phyloP scores from a whole-genome alignment of 2,329 filamentous ascomycete species.

The Trichoderma sp. region DNA sequence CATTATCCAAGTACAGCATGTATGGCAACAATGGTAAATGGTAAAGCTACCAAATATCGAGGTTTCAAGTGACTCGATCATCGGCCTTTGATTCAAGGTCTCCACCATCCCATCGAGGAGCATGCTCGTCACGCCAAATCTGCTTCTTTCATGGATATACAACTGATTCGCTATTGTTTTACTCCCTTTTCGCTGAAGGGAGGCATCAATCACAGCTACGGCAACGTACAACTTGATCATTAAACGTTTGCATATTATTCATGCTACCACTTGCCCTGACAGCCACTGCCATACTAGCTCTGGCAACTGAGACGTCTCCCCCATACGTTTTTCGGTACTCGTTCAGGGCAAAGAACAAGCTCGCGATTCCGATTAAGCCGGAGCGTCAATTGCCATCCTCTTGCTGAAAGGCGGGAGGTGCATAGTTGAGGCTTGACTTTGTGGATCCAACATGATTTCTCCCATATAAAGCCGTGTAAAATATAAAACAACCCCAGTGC shows the following conservation, averaged over 20 bases:
- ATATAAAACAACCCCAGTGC: not conserved
- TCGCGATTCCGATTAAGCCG: constrained; percentile 95
- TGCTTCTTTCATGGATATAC: not conserved
- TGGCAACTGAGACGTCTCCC: constrained; percentile 63
- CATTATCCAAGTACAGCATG: not conserved
- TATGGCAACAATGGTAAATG: not conserved
- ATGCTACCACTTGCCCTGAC: constrained; percentile 50
- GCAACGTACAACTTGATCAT: not conserved
- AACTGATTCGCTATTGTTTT: not conserved
- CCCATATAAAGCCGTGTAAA: not conserved
- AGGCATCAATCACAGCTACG: not conserved
- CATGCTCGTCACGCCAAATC: not conserved
- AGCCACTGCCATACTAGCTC: constrained; percentile 48
- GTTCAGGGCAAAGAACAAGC: constrained; percentile 77
- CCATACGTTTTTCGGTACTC: constrained; percentile 79
- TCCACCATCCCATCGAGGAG: not conserved
- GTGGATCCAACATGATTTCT: constrained; percentile 69
- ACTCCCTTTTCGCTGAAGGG: not conserved
- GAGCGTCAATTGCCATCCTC: constrained; percentile 87
- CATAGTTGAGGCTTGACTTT: constrained; percentile 97
- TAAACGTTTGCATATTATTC: not conserved
- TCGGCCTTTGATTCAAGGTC: constrained; percentile 5
- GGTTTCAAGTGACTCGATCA: not conserved
- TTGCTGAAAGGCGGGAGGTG: constrained; percentile 75
- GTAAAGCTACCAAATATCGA: not conserved